Evolutionary conservation across 139 green algal species (phyloP).

Genomic region (Micractinium conductrix): DNA sequence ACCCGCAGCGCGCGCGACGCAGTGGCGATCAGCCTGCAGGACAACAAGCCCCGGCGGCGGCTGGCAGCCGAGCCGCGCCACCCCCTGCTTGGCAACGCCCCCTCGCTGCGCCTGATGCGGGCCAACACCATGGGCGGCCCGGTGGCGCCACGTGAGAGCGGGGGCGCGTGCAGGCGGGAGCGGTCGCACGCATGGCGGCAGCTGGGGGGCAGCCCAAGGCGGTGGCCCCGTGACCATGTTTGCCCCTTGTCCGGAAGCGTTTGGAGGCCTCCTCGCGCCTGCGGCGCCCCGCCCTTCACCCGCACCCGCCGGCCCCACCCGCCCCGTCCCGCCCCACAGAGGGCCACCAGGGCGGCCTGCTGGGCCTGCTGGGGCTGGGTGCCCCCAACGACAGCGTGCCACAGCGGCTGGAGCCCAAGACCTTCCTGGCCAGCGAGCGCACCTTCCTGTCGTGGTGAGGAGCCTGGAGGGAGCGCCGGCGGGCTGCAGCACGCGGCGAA

Average conservation of each 20-base stretch:
- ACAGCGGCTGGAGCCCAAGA: conserved; percentile 88
- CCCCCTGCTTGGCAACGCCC: conserved; percentile 81
- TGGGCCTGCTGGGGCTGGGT: conserved; percentile 12
- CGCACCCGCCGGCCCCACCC: no score
- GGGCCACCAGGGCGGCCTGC: not conserved
- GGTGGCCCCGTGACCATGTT: no score
- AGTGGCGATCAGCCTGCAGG: conserved; percentile 12
- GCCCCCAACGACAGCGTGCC: conserved; percentile 7
- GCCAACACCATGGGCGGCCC: not conserved
- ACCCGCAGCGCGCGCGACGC: conserved; percentile 34
- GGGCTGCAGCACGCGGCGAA: no score
- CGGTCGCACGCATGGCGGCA: no score
- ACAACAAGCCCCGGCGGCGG: conserved; percentile 47
- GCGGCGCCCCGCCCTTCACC: no score
- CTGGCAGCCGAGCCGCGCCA: conserved; percentile 63
- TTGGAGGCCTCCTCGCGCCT: no score
- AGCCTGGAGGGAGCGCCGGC: no score
- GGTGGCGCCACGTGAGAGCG: not conserved
- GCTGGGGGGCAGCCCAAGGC: no score
- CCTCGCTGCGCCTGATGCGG: conserved; percentile 84
- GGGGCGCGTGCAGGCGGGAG: no score
- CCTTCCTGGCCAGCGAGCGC: conserved; percentile 95
- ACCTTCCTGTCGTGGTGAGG: conserved; percentile 97
- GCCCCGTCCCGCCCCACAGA: no score
- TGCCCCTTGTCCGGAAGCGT: no score